Evolutionary conservation across 306 rosid genomes (phyloP).

Genomic region (Gastrolobium bilobum): DNA sequence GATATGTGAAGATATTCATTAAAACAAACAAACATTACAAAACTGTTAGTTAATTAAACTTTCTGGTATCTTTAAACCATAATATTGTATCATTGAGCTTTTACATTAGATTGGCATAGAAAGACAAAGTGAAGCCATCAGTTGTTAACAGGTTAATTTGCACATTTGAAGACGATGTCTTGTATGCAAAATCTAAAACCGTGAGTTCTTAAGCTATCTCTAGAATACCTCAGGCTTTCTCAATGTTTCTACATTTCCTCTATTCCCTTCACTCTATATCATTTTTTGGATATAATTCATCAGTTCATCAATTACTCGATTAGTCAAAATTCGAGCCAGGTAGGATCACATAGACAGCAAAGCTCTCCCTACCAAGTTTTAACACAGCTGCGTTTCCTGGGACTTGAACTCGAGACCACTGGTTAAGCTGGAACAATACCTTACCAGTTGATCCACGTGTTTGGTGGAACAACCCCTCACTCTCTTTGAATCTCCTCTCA

Average conservation of each 20-base stretch:
- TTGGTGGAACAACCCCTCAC: no score
- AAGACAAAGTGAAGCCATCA: not conserved
- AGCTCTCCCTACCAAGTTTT: no score
- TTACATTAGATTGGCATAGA: not conserved
- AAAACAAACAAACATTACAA: conserved; percentile 43
- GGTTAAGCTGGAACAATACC: no score
- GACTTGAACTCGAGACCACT: no score
- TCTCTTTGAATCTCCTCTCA: not conserved
- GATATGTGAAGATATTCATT: not conserved
- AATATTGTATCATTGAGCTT: not conserved
- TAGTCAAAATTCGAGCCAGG: no score
- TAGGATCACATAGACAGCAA: no score
- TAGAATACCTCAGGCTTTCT: not conserved
- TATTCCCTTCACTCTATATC: not conserved
- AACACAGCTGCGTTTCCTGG: no score
- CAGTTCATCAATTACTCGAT: no score
- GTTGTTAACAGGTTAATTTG: not conserved
- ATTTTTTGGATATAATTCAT: no score
- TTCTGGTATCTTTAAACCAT: not conserved
- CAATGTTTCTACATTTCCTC: not conserved
- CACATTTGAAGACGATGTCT: not conserved
- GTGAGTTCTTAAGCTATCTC: not conserved
- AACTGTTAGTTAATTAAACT: not conserved
- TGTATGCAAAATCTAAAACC: not conserved
- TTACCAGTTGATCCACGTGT: no score